Conservation (phyloP, 331 rosid genomes). For the Quercus phellos region DNA sequence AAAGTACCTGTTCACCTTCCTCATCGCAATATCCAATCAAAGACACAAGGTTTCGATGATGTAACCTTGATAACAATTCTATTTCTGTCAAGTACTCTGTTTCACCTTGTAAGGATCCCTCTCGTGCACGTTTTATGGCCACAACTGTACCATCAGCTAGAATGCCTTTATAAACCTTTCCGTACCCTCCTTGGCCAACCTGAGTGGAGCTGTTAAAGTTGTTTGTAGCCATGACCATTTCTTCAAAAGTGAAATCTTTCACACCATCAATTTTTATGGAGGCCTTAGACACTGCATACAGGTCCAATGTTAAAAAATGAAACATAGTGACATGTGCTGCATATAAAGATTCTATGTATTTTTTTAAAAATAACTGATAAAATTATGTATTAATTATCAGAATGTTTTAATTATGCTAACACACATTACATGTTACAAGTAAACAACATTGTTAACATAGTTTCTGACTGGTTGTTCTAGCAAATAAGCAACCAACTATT, state of each 20-base stretch:
- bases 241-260: constrained; percentile 52
- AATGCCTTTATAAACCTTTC: constrained; percentile 78
- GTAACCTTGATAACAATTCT: constrained; percentile 77
- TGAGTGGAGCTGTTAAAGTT: constrained; percentile 52
- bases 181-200: constrained; percentile 93
- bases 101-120: constrained; percentile 86
- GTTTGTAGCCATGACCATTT: constrained; percentile 64
- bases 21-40: constrained; percentile 88
- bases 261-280: constrained; percentile 66
- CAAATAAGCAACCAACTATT: not conserved
- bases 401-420: not conserved
- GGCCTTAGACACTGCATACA: constrained; percentile 47
- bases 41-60: constrained; percentile 93
- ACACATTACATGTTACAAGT: not conserved
- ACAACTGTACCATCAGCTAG: constrained; percentile 62
- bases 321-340: not conserved
- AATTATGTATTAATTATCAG: not conserved
- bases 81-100: constrained; percentile 91
- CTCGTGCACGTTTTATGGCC: constrained; percentile 93
- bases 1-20: constrained; percentile 76
- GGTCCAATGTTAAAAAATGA: constrained; percentile 1
- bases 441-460: not conserved
- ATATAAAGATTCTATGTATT: not conserved
- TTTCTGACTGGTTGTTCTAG: not conserved
- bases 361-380: not conserved